These are phyloP conservation scores for Cardiospermum halicacabum DNA, from an alignment of 345 rosid genomes.

Conservation along the genomic window DNA sequence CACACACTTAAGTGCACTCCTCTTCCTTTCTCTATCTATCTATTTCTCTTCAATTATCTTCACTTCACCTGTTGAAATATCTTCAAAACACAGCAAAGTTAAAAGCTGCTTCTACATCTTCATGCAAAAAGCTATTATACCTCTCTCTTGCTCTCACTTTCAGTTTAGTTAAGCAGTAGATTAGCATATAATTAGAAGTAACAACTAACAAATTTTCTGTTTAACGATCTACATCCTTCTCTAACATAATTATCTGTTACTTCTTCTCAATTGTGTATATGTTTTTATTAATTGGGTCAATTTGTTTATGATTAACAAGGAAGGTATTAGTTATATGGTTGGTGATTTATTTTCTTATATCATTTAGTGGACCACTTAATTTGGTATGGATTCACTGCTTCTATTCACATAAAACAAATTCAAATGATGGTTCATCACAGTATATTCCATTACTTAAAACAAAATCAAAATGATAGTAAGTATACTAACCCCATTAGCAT, in stretches of 20 bases:
- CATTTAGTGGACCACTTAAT: not conserved
- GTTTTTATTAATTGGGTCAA: slow-evolving; percentile 7
- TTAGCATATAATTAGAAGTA: not conserved
- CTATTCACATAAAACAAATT: slow-evolving; percentile 13
- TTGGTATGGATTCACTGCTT: not conserved
- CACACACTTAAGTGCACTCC: not conserved
- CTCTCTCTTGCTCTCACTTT: not conserved
- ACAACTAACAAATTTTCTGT: not conserved
- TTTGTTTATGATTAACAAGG: too few relatives aligned
- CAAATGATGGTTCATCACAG: too few relatives aligned
- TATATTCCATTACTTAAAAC: too few relatives aligned
- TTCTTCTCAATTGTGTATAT: not conserved
- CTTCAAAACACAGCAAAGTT: slow-evolving; percentile 26
- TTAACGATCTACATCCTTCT: slow-evolving; percentile 8
- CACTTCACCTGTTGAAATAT: slow-evolving; percentile 3
- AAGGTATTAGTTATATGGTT: not conserved
- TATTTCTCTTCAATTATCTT: slow-evolving; percentile 16
- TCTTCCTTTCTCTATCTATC: not conserved
- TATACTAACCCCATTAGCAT: slow-evolving; percentile 14
- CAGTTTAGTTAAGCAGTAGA: not conserved
- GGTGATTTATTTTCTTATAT: slow-evolving; percentile 3
- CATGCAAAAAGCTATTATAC: slow-evolving; percentile 17
- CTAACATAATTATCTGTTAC: not conserved
- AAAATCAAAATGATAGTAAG: not conserved
- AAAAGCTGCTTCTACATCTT: slow-evolving; percentile 14